Percentiles rank a stretch among this genome's conserved stretches.
phyloP scores from a whole-genome alignment of 2,329 filamentous ascomycete genomes.

The Colletotrichum filicis region DNA sequence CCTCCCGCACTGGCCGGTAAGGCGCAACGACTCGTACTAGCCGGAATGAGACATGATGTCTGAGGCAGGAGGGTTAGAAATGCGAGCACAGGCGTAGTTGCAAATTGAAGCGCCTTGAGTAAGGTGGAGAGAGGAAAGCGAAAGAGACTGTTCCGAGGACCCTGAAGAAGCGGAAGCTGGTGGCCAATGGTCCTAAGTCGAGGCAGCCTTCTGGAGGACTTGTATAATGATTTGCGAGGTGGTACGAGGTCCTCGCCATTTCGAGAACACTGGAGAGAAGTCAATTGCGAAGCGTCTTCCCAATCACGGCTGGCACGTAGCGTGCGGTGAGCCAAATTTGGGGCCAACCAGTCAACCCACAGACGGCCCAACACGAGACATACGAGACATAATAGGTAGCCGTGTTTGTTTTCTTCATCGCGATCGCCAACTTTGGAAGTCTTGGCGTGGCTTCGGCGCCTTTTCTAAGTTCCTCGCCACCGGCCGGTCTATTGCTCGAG shows the following conservation, averaged over 20 bases:
- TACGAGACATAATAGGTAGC: too few species aligned
- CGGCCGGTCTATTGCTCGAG: not conserved
- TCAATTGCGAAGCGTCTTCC: not conserved
- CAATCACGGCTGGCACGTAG: not conserved
- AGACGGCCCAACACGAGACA: not conserved
- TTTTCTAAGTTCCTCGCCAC: not conserved
- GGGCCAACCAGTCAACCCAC: not conserved
- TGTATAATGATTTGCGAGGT: not conserved
- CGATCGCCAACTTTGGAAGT: not conserved
- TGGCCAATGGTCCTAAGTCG: not conserved
- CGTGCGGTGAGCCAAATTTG: not conserved
- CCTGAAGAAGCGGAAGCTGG: not conserved
- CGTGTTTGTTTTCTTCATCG: not conserved
- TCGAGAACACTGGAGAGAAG: not conserved
- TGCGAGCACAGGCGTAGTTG: not conserved
- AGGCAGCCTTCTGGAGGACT: not conserved
- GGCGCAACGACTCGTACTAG: not conserved
- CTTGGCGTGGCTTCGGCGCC: not conserved
- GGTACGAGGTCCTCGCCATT: not conserved
- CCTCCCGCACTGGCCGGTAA: not conserved
- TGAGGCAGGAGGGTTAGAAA: not conserved
- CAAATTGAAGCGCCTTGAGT: not conserved
- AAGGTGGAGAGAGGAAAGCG: not conserved
- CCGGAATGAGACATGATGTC: not conserved
- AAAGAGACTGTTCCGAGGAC: not conserved